These are phyloP conservation scores for Ascocoryne sarcoides DNA, from an alignment of 2,329 filamentous ascomycete species.

Conservation along the genomic window DNA sequence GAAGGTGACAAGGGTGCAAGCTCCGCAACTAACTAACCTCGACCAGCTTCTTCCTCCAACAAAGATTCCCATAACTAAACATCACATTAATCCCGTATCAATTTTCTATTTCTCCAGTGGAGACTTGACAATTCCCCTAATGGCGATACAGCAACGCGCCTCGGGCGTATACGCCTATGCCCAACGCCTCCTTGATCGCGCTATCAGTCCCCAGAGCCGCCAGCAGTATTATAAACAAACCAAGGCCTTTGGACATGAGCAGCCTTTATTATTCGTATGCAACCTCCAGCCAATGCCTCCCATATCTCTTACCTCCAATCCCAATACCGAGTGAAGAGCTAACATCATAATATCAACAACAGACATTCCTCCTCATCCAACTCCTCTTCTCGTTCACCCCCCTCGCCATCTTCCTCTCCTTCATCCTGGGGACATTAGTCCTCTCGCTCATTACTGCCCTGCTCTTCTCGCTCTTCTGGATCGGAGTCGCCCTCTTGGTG, in stretches of 20 bases:
- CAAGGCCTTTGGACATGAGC: conserved; percentile 47
- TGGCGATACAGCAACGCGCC: background rate
- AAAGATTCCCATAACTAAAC: too few relatives aligned
- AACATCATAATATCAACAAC: conserved; percentile 5
- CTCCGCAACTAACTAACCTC: too few relatives aligned
- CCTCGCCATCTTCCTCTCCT: conserved; percentile 57
- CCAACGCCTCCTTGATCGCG: conserved; percentile 31
- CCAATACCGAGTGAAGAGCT: background rate
- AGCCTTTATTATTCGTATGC: conserved; percentile 63
- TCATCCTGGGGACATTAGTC: conserved; percentile 52
- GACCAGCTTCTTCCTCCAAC: too few relatives aligned
- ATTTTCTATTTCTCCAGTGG: too few relatives aligned
- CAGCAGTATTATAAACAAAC: conserved; percentile 45
- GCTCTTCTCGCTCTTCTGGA: conserved; percentile 59
- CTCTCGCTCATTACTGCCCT: conserved; percentile 55
- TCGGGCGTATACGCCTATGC: background rate
- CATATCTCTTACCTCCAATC: background rate
- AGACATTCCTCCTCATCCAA: conserved; percentile 63
- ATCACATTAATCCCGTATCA: too few relatives aligned
- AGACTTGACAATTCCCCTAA: too few relatives aligned
- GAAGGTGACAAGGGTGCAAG: too few relatives aligned
- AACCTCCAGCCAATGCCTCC: background rate
- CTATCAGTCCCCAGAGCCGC: conserved; percentile 53
- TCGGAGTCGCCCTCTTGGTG: conserved; percentile 56
- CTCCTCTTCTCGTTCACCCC: conserved; percentile 57